Evolutionary conservation across 306 rosid genomes (phyloP).

Genomic region (Citrullus colocynthis): DNA sequence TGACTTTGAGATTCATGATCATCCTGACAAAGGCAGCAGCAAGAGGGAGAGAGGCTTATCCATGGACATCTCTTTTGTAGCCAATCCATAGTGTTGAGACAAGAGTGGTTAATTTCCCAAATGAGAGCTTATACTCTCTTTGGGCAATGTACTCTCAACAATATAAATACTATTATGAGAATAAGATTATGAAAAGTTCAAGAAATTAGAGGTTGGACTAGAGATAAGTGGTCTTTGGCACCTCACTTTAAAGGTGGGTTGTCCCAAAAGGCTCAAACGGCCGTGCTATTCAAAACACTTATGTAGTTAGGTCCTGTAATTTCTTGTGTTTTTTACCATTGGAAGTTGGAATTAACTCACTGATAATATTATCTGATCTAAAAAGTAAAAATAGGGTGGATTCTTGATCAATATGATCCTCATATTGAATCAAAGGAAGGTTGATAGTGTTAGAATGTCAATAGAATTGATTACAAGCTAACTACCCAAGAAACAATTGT

Average conservation of each 20-base stretch:
- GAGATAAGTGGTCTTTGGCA: background rate
- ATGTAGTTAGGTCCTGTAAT: background rate
- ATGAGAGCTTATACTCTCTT: too few relatives aligned
- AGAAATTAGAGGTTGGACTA: background rate
- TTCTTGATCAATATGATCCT: background rate
- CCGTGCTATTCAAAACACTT: background rate
- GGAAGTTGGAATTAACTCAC: background rate
- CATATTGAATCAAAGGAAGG: background rate
- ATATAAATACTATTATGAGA: background rate
- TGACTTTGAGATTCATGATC: too few relatives aligned
- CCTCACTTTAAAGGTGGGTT: background rate
- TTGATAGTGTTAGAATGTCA: background rate
- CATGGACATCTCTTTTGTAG: too few relatives aligned
- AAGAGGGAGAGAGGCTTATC: too few relatives aligned
- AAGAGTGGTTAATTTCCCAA: too few relatives aligned
- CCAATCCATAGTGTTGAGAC: too few relatives aligned
- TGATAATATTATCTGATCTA: background rate
- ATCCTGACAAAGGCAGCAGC: too few relatives aligned
- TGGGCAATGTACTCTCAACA: too few relatives aligned
- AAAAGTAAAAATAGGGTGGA: background rate
- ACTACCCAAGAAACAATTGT: background rate
- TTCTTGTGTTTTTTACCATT: background rate
- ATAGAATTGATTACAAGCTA: background rate
- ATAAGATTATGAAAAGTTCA: background rate
- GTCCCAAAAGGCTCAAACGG: background rate